phyloP scores from a whole-genome alignment of 139 green algal genomes.

The Asterochloris sp. region DNA sequence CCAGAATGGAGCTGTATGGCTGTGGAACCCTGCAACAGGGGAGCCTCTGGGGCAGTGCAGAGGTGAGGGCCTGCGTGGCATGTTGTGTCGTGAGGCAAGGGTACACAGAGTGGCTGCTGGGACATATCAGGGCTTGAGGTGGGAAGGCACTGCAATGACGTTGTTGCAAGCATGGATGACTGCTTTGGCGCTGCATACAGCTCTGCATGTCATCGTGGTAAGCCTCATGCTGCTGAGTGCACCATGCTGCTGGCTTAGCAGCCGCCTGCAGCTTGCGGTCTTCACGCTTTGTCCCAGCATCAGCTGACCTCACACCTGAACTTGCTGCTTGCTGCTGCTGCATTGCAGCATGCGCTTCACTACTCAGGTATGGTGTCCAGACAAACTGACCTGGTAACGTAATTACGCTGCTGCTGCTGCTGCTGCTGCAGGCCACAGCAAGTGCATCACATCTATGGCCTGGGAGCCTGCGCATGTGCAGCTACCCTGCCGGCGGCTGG shows the following conservation, averaged over 20 bases:
- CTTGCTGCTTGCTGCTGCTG: not conserved
- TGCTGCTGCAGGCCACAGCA: constrained; percentile 75
- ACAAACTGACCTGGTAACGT: not conserved
- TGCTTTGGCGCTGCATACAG: too few species aligned
- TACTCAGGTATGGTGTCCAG: not conserved
- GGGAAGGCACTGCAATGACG: too few species aligned
- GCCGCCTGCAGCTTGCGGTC: too few species aligned
- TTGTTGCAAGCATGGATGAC: too few species aligned
- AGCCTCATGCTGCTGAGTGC: too few species aligned
- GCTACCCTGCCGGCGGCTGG: constrained; percentile 71
- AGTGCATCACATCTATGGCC: constrained; percentile 86
- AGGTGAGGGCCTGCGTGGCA: not conserved
- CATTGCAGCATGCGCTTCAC: not conserved
- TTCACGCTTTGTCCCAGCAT: not conserved
- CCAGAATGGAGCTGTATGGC: constrained; percentile 78
- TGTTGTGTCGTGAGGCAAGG: too few species aligned
- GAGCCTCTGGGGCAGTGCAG: constrained; percentile 58
- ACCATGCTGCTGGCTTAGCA: too few species aligned
- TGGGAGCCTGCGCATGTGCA: constrained; percentile 93
- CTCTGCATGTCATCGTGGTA: too few species aligned
- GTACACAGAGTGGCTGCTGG: too few species aligned
- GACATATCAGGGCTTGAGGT: too few species aligned
- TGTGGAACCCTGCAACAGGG: constrained; percentile 81
- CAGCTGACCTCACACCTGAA: not conserved
- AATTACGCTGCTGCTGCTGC: not conserved